Evolutionary conservation across 192 early-diverging fungal genomes (phyloP).

Genomic region (Dissophora ornata): DNA sequence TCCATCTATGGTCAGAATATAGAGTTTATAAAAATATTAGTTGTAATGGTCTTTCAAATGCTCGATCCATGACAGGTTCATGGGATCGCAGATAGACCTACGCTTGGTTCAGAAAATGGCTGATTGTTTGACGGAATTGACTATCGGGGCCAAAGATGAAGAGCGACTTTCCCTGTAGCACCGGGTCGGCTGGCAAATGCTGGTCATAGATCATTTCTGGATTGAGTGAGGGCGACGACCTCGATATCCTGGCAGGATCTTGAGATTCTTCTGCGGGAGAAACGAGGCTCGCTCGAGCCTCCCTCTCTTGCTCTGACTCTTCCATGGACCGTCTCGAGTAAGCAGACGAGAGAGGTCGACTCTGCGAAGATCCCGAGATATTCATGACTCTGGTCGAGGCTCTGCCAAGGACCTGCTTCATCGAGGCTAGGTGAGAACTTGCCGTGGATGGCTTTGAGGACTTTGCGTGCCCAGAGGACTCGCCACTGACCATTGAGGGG

Average conservation of each 20-base stretch:
- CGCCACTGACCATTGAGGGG: slow-evolving; percentile 8
- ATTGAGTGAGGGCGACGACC: not conserved
- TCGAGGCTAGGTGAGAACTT: slow-evolving; percentile 13
- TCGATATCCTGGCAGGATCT: not conserved
- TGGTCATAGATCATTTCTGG: not conserved
- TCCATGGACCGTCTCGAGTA: not conserved
- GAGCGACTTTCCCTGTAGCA: slow-evolving; percentile 48
- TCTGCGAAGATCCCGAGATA: slow-evolving; percentile 22
- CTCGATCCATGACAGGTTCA: no score
- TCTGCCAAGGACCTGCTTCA: slow-evolving; percentile 36
- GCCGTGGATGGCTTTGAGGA: slow-evolving; percentile 16
- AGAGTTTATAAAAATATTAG: no score
- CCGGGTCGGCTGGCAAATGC: not conserved
- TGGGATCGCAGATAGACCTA: slow-evolving; percentile 29
- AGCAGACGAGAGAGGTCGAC: not conserved
- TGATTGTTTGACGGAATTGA: slow-evolving; percentile 49
- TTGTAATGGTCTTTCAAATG: no score
- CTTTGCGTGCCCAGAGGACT: slow-evolving; percentile 12
- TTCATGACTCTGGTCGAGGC: slow-evolving; percentile 50
- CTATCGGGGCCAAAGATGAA: slow-evolving; percentile 60
- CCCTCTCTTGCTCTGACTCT: not conserved
- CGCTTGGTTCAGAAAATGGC: slow-evolving; percentile 55
- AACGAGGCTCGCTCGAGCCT: slow-evolving; percentile 1
- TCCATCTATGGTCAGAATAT: slow-evolving; percentile 52
- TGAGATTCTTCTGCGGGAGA: not conserved